These are phyloP conservation scores for Phialemoniopsis sp. DNA, from an alignment of 2,329 filamentous ascomycete species.

Conservation along the genomic window DNA sequence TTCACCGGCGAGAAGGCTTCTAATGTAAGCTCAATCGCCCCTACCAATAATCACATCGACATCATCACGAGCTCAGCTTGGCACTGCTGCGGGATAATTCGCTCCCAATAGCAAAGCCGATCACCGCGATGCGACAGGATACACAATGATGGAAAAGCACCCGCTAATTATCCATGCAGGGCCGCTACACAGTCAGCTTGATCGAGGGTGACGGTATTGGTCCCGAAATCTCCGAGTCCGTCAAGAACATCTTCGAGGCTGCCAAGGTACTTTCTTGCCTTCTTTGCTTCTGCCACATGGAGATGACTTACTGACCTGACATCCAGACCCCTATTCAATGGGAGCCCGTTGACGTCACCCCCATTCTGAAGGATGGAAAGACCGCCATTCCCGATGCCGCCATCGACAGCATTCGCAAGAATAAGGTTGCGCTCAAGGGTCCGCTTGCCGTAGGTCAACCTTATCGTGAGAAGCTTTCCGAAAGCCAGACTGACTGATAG, in stretches of 20 bases:
- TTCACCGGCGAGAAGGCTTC: conserved; percentile 88
- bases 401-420: conserved; percentile 89
- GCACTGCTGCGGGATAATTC: too few relatives aligned
- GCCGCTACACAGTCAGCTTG: conserved; percentile 91
- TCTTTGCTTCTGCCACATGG: too few relatives aligned
- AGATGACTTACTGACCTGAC: conserved; percentile 19
- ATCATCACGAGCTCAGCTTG: too few relatives aligned
- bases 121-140: too few relatives aligned
- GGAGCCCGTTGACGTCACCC: conserved; percentile 96
- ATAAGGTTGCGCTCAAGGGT: conserved; percentile 97
- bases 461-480: too few relatives aligned
- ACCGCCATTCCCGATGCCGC: conserved; percentile 90
- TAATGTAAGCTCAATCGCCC: conserved; percentile 59
- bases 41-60: too few relatives aligned
- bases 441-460: conserved; percentile 74
- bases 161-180: conserved; percentile 48
- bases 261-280: conserved; percentile 64
- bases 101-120: too few relatives aligned
- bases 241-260: conserved; percentile 97
- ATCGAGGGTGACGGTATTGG: conserved; percentile 99
- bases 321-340: conserved; percentile 82
- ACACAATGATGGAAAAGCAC: conserved; percentile 14
- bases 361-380: conserved; percentile 89
- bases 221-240: conserved; percentile 93
- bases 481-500: conserved; percentile 7